Conservation (phyloP, 305 asterid genomes). For the Withania somnifera region DNA sequence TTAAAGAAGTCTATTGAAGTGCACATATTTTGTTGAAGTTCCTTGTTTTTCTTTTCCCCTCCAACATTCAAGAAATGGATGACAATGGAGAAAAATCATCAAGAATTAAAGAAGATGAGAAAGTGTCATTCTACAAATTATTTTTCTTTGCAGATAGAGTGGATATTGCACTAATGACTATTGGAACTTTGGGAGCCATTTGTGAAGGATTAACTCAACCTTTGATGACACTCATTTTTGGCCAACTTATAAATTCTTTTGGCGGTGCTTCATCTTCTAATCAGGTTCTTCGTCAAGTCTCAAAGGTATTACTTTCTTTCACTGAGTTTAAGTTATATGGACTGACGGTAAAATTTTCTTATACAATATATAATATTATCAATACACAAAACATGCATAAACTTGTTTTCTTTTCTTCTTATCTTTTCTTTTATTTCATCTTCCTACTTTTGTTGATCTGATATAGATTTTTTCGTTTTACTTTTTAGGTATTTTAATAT, state of each 20-base stretch:
- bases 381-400: too few relatives aligned
- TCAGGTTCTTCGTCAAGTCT: conserved; percentile 32
- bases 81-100: neutral
- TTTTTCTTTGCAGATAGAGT: conserved; percentile 37
- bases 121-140: conserved; percentile 31
- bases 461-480: too few relatives aligned
- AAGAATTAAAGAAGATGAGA: conserved; percentile 3
- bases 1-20: too few relatives aligned
- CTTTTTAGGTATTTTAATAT: too few relatives aligned
- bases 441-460: too few relatives aligned
- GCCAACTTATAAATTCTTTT: conserved; percentile 42
- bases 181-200: conserved; percentile 34
- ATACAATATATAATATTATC: too few relatives aligned
- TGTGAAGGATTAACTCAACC: conserved; percentile 56
- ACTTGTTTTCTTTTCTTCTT: too few relatives aligned
- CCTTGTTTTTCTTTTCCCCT: neutral
- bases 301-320: conserved; percentile 21
- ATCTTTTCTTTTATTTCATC: too few relatives aligned
- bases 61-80: neutral
- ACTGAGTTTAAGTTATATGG: too few relatives aligned
- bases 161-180: conserved; percentile 24
- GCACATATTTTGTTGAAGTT: too few relatives aligned
- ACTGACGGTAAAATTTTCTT: too few relatives aligned
- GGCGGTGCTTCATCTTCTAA: conserved; percentile 11
- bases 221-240: conserved; percentile 47